phyloP scores from a whole-genome alignment of 176 grass and related monocot species.

The Oryza rufipogon region DNA sequence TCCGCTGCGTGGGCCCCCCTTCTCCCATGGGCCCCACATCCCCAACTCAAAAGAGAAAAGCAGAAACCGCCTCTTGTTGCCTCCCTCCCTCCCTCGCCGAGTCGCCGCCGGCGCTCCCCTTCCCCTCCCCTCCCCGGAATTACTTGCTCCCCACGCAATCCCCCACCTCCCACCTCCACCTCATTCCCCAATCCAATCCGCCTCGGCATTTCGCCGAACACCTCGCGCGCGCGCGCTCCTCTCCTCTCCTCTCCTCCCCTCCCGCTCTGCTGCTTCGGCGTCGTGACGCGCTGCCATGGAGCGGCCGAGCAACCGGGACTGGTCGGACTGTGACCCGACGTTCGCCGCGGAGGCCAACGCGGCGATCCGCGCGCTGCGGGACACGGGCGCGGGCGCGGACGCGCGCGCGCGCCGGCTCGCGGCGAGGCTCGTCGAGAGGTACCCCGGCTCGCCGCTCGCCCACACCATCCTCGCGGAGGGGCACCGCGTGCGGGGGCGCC shows the following conservation, averaged over 20 bases:
- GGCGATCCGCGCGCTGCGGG: too few relatives aligned
- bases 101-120: too few relatives aligned
- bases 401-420: too few relatives aligned
- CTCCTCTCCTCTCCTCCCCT: too few relatives aligned
- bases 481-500: background rate
- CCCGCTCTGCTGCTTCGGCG: too few relatives aligned
- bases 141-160: background rate
- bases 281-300: too few relatives aligned
- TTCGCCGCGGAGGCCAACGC: too few relatives aligned
- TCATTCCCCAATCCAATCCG: background rate
- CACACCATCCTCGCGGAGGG: background rate
- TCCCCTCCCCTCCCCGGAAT: background rate
- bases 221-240: background rate
- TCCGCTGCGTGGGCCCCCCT: background rate
- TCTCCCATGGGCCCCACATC: background rate
- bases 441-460: background rate
- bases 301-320: too few relatives aligned
- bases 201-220: background rate
- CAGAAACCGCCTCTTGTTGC: background rate
- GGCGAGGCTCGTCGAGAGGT: background rate
- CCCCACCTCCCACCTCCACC: too few relatives aligned
- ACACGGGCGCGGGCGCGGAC: too few relatives aligned
- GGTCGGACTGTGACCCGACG: too few relatives aligned
- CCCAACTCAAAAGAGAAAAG: background rate
- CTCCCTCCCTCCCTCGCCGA: background rate